phyloP scores from a whole-genome alignment of 768 basidiomycete genomes.

The Rhodotorula paludigena region DNA sequence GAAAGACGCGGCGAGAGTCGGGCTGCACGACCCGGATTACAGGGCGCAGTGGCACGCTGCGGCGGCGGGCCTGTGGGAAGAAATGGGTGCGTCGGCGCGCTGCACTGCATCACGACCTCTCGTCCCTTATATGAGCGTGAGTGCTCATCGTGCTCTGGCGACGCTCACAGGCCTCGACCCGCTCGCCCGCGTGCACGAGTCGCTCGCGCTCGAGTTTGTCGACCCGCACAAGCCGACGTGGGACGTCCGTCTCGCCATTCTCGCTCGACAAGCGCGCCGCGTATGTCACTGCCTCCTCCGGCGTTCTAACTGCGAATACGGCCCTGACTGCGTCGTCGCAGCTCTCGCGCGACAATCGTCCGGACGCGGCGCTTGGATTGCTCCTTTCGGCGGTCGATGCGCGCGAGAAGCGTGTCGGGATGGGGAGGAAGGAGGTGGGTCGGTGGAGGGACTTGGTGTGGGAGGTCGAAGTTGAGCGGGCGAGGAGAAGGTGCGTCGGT shows the following conservation, averaged over 20 bases:
- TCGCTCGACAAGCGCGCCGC: not conserved
- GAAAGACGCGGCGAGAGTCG: not conserved
- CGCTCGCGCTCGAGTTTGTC: not conserved
- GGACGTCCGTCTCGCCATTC: not conserved
- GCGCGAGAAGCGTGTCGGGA: not conserved
- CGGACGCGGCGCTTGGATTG: not conserved
- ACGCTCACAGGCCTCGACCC: not conserved
- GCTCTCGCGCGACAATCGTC: not conserved
- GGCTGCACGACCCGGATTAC: not conserved
- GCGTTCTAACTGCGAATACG: too few species aligned
- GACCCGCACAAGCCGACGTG: not conserved
- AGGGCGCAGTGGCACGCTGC: not conserved
- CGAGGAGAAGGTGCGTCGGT: not conserved
- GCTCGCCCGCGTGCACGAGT: not conserved
- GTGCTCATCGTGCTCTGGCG: too few species aligned
- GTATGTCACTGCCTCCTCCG: too few species aligned
- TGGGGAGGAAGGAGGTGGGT: not conserved
- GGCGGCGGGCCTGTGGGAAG: not conserved
- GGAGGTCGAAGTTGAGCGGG: not conserved
- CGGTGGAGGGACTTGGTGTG: not conserved
- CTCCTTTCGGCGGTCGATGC: conserved; percentile 5
- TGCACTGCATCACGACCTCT: too few species aligned
- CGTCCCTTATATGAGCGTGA: not conserved
- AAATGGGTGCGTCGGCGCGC: not conserved
- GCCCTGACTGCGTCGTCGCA: not conserved